Base-by-base conservation (phyloP, 2,329 filamentous ascomycete species). In the Botryotinia globosa region DNA sequence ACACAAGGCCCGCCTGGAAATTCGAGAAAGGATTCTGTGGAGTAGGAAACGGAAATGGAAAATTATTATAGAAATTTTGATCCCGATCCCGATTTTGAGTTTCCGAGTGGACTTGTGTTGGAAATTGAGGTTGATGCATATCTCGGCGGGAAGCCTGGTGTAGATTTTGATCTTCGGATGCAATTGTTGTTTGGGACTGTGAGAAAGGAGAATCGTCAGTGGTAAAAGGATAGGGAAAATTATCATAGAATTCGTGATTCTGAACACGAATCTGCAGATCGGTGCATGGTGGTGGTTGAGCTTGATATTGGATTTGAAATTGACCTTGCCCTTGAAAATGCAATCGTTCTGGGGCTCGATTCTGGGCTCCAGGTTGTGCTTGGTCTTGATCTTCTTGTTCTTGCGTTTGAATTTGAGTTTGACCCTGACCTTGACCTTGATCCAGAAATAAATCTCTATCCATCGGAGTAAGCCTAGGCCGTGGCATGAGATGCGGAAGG, bases 101-200 rank as follows among this genome's bases (percentile, higher is more conserved):
- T 3, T 54, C 25, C 12, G 25, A 54, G 14, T n/a, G 8, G 12
- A 54, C 10, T 14, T n/a, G 25, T n/a, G 25, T 2, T 48, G 4
- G 10, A 25, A 12, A 25, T 48, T 48, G 45, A 45, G 18, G 18
- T 22, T 45, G 44, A 45, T 45, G 44, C 18, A 22, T 2, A 45
- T 20, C 25, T n/a, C 25, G 25, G 48, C n/a, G 45, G 45, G 22
- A 5, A 12, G 4, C 25, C 5, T 51, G 25, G 1, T 51, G 1
- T 9, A 22, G 7, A 48, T 2, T 0, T 16, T 1, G 8, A n/a
- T n/a, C 1, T n/a, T 1, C 1, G 1, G 4, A 22, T 3, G 5
- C 4, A 29, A 2, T 54, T 5, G 12, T 54, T 8, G 14, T 29
- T 18, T 29, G 51, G n/a, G 25, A 29, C 2, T 16, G 5, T 29